Percentiles rank a stretch among this genome's conserved stretches.
These are phyloP conservation scores for Metschnikowia reukaufii DNA, from an alignment of 805 yeast species.

Conservation along the genomic window DNA sequence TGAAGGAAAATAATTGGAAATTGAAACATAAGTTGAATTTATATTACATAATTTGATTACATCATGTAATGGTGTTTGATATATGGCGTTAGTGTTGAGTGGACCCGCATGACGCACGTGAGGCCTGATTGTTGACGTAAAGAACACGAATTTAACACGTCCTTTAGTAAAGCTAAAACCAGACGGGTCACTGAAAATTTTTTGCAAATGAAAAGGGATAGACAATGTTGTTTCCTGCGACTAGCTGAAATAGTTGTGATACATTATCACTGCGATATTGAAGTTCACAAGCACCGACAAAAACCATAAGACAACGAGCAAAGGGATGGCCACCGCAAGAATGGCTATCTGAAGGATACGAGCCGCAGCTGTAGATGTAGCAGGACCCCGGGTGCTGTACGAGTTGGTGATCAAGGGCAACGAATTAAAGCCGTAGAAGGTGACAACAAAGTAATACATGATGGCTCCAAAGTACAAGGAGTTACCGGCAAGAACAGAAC, in stretches of 20 bases:
- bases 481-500: conserved; percentile 67
- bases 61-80: no score
- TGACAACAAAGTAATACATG: conserved; percentile 72
- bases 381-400: conserved; percentile 15
- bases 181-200: no score
- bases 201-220: no score
- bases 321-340: conserved; percentile 64
- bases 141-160: no score
- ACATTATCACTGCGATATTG: conserved; percentile 70
- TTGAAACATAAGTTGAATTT: no score
- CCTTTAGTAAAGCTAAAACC: no score
- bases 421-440: conserved; percentile 79
- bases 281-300: conserved; percentile 61
- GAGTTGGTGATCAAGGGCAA: conserved; percentile 34
- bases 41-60: no score
- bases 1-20: no score
- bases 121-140: no score
- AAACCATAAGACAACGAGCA: conserved; percentile 57
- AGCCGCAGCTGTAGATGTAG: conserved; percentile 44
- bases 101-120: no score
- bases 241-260: conserved; percentile 44
- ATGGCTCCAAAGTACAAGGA: conserved; percentile 69
- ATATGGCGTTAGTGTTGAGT: no score
- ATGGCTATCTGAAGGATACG: conserved; percentile 50
- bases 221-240: no score